phyloP scores from a whole-genome alignment of 352 stramenopile genomes.

The Globisporangium megalacanthum region DNA sequence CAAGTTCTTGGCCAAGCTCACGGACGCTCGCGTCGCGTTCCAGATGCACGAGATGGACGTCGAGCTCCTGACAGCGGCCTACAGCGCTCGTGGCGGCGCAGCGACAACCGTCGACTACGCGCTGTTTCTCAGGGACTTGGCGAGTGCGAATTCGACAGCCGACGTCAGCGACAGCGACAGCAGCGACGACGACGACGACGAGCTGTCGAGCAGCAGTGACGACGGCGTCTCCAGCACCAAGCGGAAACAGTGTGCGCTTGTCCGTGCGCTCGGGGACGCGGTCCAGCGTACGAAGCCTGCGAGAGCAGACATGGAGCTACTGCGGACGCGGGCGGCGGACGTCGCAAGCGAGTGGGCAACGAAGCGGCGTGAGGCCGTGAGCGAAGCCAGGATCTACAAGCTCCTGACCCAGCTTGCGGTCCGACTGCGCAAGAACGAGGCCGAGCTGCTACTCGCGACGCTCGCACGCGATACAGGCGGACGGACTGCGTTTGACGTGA shows the following conservation, averaged over 20 bases:
- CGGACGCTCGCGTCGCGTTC: conserved; percentile 45
- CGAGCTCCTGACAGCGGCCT: conserved; percentile 29
- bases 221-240: conserved; percentile 30
- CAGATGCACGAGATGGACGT: conserved; percentile 68
- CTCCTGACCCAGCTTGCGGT: conserved; percentile 36
- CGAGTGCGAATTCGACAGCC: conserved; percentile 20
- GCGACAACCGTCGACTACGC: conserved; percentile 33
- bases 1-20: conserved; percentile 63
- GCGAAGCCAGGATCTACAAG: conserved; percentile 63
- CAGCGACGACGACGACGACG: conserved; percentile 25
- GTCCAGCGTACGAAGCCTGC: conserved; percentile 34
- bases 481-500: conserved; percentile 25
- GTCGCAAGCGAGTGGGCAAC: conserved; percentile 14
- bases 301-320: conserved; percentile 26
- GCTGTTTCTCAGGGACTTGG: conserved; percentile 45
- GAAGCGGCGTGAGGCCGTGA: conserved; percentile 22
- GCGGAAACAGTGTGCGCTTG: conserved; percentile 24
- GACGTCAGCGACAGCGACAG: conserved; percentile 19
- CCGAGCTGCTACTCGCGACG: conserved; percentile 32
- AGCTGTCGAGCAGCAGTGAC: conserved; percentile 37
- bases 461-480: conserved; percentile 26
- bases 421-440: conserved; percentile 47
- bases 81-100: conserved; percentile 20
- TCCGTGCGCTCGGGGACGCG: conserved; percentile 21
- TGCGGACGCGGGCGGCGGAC: conserved; percentile 21